phyloP scores from a whole-genome alignment of 2,329 filamentous ascomycete species.

The Colletotrichum sp. region DNA sequence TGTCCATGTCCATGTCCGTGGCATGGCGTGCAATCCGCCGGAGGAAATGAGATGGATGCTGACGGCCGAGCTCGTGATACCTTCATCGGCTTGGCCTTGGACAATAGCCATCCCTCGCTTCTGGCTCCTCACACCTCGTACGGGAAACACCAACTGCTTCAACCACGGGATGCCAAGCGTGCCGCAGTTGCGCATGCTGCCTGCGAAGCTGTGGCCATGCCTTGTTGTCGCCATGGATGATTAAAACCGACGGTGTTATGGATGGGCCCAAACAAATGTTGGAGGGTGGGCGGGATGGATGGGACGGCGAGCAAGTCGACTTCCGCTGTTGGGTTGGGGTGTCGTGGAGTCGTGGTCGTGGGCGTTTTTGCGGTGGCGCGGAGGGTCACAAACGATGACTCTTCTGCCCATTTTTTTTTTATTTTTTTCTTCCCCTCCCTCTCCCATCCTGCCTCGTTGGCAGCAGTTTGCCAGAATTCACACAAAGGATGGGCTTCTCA shows the following conservation, averaged over 20 bases:
- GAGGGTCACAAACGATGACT: not conserved
- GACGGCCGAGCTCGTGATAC: conserved; percentile 11
- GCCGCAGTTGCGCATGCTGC: not conserved
- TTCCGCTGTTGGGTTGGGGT: not conserved
- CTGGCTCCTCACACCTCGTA: not conserved
- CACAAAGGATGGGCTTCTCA: not conserved
- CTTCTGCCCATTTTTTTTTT: not conserved
- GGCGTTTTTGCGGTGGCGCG: not conserved
- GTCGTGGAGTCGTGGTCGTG: not conserved
- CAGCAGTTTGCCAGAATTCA: conserved; percentile 3
- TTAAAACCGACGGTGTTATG: not conserved
- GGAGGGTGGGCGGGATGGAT: not conserved
- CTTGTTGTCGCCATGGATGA: not conserved
- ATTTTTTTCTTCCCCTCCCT: not conserved
- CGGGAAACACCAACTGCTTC: not conserved
- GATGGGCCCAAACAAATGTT: not conserved
- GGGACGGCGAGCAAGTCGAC: not conserved
- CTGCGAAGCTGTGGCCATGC: not conserved
- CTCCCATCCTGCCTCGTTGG: conserved; percentile 5
- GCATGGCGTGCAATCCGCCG: not conserved
- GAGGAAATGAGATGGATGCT: not conserved
- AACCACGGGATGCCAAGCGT: not conserved
- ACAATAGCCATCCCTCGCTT: not conserved
- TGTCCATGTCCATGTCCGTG: not conserved
- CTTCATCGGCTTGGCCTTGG: conserved; percentile 2